Conservation (phyloP, 2,329 filamentous ascomycete genomes). For the Epicoccum sorghinum region DNA sequence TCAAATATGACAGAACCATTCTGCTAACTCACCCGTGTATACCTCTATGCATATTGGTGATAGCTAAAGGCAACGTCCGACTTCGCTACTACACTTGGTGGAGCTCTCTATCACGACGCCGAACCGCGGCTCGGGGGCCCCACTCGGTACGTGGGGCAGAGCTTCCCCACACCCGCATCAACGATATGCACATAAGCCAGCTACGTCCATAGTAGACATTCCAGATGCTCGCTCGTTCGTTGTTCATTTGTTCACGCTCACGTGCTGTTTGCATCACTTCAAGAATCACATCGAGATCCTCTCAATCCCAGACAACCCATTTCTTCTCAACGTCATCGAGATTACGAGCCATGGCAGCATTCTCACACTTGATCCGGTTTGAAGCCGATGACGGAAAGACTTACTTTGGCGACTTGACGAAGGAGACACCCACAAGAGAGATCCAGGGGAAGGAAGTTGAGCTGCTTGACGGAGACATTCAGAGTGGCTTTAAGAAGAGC, state of each 20-base stretch:
- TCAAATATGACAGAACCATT: no score
- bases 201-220: not conserved
- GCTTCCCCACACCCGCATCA: conserved; percentile 7
- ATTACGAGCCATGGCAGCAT: conserved; percentile 26
- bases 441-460: conserved; percentile 41
- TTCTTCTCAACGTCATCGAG: conserved; percentile 7
- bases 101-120: not conserved
- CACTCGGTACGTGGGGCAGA: conserved; percentile 12
- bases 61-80: not conserved
- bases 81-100: not conserved
- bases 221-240: conserved; percentile 5
- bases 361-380: conserved; percentile 45
- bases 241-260: conserved; percentile 1
- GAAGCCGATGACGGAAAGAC: conserved; percentile 36
- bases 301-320: not conserved
- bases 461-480: conserved; percentile 37
- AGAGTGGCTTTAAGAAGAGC: conserved; percentile 39
- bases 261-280: not conserved
- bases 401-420: conserved; percentile 40
- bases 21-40: no score
- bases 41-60: no score
- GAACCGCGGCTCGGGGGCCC: not conserved
- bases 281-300: not conserved
- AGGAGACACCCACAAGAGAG: conserved; percentile 36
- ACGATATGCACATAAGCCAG: conserved; percentile 8